Percentiles rank a stretch among this genome's conserved stretches.
Conservation (phyloP, 768 basidiomycete genomes). For the Leccinum sublutescens region DNA sequence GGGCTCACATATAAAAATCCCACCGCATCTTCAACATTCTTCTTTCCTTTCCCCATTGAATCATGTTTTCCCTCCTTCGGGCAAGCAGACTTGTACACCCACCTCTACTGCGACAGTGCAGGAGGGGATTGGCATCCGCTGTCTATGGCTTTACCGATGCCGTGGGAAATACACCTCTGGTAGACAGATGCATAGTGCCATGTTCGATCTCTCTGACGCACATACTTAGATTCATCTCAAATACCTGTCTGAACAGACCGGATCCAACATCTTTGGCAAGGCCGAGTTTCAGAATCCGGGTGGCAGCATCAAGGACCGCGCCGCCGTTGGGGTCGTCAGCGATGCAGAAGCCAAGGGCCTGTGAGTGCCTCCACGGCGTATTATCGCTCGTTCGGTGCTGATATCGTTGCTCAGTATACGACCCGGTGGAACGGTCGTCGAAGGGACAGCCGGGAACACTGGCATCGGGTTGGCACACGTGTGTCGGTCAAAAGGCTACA, state of each 20-base stretch:
- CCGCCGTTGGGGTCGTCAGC: constrained; percentile 82
- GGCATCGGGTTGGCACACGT: constrained; percentile 96
- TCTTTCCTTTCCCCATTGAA: constrained; percentile 3
- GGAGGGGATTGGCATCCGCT: constrained; percentile 40
- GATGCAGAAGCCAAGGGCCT: constrained; percentile 84
- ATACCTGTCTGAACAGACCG: constrained; percentile 76
- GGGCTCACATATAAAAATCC: neutral
- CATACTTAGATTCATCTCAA: constrained; percentile 73
- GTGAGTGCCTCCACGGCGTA: constrained; percentile 42
- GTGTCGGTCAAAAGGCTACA: constrained; percentile 89
- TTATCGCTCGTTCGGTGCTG: neutral
- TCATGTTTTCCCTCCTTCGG: constrained; percentile 34
- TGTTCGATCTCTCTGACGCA: no score
- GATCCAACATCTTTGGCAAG: constrained; percentile 87
- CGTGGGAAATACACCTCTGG: constrained; percentile 92
- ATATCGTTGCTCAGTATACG: constrained; percentile 55
- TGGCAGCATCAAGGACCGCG: constrained; percentile 96
- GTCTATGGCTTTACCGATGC: constrained; percentile 84
- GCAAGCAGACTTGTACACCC: constrained; percentile 26
- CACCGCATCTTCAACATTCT: neutral
- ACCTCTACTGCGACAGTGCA: neutral
- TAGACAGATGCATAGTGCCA: constrained; percentile 33
- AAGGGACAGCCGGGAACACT: constrained; percentile 98
- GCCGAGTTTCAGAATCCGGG: constrained; percentile 99
- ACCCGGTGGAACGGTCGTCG: constrained; percentile 95